phyloP scores from a whole-genome alignment of 2,329 filamentous ascomycete species.

The Colletotrichum neosansevieriae region DNA sequence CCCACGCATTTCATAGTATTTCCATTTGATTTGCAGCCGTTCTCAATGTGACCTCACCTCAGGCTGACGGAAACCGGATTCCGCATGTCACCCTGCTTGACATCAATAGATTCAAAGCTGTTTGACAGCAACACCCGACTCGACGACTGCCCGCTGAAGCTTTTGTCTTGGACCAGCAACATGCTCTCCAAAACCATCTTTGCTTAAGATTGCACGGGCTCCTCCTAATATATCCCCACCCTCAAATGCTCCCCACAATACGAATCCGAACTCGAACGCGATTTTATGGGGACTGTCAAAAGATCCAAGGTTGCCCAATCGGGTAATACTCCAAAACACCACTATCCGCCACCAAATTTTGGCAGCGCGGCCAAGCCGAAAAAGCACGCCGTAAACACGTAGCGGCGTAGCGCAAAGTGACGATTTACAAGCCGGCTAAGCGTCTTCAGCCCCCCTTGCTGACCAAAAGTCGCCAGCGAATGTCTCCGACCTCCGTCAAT shows the following conservation, averaged over 20 bases:
- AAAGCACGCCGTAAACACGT: too few species aligned
- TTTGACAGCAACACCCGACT: neutral
- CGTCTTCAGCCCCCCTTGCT: neutral
- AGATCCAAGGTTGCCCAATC: neutral
- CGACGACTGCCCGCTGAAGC: neutral
- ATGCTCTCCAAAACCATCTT: neutral
- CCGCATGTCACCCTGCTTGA: neutral
- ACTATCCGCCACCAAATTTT: neutral
- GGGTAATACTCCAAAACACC: neutral
- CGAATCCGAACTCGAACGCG: slow-evolving; percentile 32
- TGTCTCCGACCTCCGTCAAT: neutral
- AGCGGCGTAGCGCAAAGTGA: too few species aligned
- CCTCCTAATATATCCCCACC: neutral
- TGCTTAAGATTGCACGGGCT: slow-evolving; percentile 11
- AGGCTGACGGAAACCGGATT: neutral
- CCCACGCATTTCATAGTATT: too few species aligned
- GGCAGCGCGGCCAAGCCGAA: too few species aligned
- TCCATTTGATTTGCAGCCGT: neutral
- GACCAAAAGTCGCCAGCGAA: slow-evolving; percentile 9
- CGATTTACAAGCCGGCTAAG: neutral
- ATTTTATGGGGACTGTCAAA: neutral
- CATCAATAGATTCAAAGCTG: neutral
- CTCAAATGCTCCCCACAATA: slow-evolving; percentile 2
- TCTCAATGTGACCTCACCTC: neutral
- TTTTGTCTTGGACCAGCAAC: neutral